Conservation (phyloP, 768 basidiomycete genomes). For the Boletus sensibilis region DNA sequence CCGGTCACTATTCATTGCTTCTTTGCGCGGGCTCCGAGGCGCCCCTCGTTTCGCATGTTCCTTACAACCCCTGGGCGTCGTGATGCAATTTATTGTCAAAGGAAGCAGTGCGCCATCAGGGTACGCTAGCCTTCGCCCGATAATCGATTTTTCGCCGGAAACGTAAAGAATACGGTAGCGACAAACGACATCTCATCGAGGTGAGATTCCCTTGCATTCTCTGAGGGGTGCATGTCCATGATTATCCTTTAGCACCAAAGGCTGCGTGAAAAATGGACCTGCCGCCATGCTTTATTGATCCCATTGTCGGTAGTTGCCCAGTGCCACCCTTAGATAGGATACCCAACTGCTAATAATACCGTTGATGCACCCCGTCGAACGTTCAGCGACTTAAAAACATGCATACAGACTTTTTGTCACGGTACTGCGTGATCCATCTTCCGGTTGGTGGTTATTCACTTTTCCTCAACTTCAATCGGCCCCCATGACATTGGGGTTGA, state of each 20-base stretch:
- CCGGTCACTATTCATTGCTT: conserved; percentile 4
- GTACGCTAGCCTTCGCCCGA: background rate
- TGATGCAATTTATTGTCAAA: conserved; percentile 25
- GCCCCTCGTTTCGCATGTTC: conserved; percentile 22
- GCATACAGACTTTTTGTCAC: conserved; percentile 7
- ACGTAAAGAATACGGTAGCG: conserved; percentile 13
- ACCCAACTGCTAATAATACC: conserved; percentile 14
- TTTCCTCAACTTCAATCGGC: background rate
- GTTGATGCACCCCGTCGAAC: conserved; percentile 3
- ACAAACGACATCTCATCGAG: background rate
- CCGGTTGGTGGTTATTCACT: background rate
- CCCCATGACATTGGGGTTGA: background rate
- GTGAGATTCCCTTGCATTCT: background rate
- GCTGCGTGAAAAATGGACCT: background rate
- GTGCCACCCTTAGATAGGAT: conserved; percentile 7
- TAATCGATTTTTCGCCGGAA: background rate
- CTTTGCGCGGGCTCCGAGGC: conserved; percentile 36
- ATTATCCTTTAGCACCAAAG: background rate
- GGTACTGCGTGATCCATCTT: conserved; percentile 14
- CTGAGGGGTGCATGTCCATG: background rate
- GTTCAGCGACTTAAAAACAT: conserved; percentile 4
- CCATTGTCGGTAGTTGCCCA: background rate
- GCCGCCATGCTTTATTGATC: background rate
- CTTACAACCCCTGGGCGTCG: conserved; percentile 24
- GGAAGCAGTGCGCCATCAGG: conserved; percentile 20